phyloP scores from a whole-genome alignment of 2,329 filamentous ascomycete genomes.

The Blastomyces percursus region DNA sequence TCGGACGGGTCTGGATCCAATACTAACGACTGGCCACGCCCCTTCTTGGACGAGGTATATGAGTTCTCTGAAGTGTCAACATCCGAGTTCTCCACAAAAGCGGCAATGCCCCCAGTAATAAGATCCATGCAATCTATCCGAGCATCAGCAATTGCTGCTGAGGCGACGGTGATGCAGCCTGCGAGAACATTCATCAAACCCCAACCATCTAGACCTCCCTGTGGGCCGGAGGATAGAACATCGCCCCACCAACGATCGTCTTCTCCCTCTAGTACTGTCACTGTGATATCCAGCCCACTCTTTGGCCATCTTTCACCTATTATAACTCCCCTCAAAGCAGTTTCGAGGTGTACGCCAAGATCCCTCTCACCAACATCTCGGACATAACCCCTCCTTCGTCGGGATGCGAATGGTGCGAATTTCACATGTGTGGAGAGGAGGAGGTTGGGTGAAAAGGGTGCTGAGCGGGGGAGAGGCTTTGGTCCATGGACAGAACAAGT shows the following conservation, averaged over 20 bases:
- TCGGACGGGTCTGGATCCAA: slow-evolving; percentile 76
- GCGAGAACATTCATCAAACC: slow-evolving; percentile 85
- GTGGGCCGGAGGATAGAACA: slow-evolving; percentile 36
- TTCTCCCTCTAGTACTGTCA: slow-evolving; percentile 88
- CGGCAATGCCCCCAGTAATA: slow-evolving; percentile 79
- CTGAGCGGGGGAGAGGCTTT: slow-evolving; percentile 75
- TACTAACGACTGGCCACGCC: slow-evolving; percentile 34
- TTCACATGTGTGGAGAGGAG: slow-evolving; percentile 90
- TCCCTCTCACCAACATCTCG: slow-evolving; percentile 80
- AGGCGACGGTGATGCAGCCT: slow-evolving; percentile 86
- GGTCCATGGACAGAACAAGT: slow-evolving; percentile 90
- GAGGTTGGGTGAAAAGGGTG: slow-evolving; percentile 84
- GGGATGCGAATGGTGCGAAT: slow-evolving; percentile 87
- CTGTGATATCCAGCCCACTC: slow-evolving; percentile 87
- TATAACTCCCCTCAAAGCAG: slow-evolving; percentile 75
- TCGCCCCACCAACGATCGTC: slow-evolving; percentile 62
- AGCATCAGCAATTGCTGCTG: slow-evolving; percentile 84
- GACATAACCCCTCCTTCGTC: slow-evolving; percentile 70
- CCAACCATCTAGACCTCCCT: slow-evolving; percentile 53
- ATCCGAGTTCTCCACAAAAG: slow-evolving; percentile 45
- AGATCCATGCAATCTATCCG: slow-evolving; percentile 93
- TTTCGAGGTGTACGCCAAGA: slow-evolving; percentile 81
- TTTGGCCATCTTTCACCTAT: slow-evolving; percentile 98
- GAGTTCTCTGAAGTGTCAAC: slow-evolving; percentile 19
- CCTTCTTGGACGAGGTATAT: slow-evolving; percentile 18